Percentiles rank a stretch among this genome's conserved stretches.
Evolutionary conservation across 768 basidiomycete genomes (phyloP).

Genomic region (Hypsizygus marmoreus): DNA sequence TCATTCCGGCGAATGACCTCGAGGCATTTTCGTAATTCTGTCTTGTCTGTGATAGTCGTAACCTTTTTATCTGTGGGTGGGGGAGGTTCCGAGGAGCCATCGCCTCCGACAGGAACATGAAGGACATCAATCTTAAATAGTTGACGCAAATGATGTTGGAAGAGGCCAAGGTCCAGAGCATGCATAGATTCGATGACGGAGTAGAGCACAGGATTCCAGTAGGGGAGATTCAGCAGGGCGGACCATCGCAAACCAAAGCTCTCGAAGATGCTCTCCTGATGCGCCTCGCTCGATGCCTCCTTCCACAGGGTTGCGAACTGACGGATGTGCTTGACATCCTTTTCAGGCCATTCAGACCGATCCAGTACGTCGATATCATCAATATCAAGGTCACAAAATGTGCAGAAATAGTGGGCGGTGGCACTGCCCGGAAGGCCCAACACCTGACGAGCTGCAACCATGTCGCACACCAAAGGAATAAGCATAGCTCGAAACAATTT

Average conservation of each 20-base stretch:
- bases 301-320: conserved; percentile 20
- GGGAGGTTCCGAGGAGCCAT: conserved; percentile 4
- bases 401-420: conserved; percentile 26
- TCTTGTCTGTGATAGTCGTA: conserved; percentile 1
- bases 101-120: conserved; percentile 10
- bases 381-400: conserved; percentile 22
- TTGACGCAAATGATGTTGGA: conserved; percentile 31
- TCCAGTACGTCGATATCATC: conserved; percentile 31
- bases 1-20: conserved; percentile 11
- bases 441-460: conserved; percentile 29
- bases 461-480: conserved; percentile 27
- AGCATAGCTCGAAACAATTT: conserved; percentile 19
- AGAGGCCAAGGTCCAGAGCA: conserved; percentile 33
- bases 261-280: conserved; percentile 20
- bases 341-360: conserved; percentile 21
- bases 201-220: conserved; percentile 36
- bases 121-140: conserved; percentile 24
- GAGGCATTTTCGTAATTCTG: conserved; percentile 9
- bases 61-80: neutral
- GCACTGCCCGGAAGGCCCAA: conserved; percentile 22
- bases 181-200: conserved; percentile 44
- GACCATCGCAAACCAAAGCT: conserved; percentile 30
- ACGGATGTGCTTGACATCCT: conserved; percentile 17
- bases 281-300: conserved; percentile 15
- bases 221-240: conserved; percentile 33